Base-by-base conservation (phyloP, 2,329 filamentous ascomycete genomes). In the Talaromyces sp. region DNA sequence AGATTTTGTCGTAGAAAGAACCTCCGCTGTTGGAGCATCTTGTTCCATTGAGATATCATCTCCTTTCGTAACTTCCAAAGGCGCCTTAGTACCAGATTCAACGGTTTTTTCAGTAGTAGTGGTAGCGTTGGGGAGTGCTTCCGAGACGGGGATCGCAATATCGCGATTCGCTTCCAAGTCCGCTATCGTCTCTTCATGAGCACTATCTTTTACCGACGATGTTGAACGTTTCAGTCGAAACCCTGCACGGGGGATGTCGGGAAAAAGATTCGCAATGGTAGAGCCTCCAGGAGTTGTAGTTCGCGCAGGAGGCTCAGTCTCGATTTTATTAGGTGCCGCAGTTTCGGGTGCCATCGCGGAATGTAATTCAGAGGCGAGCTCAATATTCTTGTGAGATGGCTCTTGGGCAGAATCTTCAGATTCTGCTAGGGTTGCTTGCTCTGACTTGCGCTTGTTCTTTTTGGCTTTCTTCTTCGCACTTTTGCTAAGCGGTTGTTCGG, bases 71-170 rank as follows among this genome's bases (percentile, higher is more conserved):
- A 17, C 40, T 32, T 51, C 43, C 16, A 46, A 51, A 16, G 54
- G 32, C 14, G 52, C 37, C n/a, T 51, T 47, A 17, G 49, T 36
- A 24, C 60, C 67, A 45, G 70, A 66, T 46, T 75, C 68, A 8
- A 73, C 74, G 62, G 74, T 79, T 54, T 80, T 75, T 56, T 75
- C 69, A 44, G 62, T 47, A 50, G 67, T 63, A 35, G 58, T 57
- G 39, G 68, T 58, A 27, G 73, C 54, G 14, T 40, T n/a, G 32
- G 72, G 62, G 36, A 75, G 73, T 46, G 78, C 75, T 61, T 79
- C 77, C 55, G 69, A 70, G 53, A 77, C 67, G 56, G 76, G 71
- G 55, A 77, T 70, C 57, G 70, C 77, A 57, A 73, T 77, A 53
- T 80, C 77, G 55, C 77, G 74, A 65, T 75, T 70, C 47, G 64